A percentile compares a stretch with the other conserved stretches of the same genome.
Evolutionary conservation across 306 rosid genomes (phyloP).

Genomic region (Inga laurina): DNA sequence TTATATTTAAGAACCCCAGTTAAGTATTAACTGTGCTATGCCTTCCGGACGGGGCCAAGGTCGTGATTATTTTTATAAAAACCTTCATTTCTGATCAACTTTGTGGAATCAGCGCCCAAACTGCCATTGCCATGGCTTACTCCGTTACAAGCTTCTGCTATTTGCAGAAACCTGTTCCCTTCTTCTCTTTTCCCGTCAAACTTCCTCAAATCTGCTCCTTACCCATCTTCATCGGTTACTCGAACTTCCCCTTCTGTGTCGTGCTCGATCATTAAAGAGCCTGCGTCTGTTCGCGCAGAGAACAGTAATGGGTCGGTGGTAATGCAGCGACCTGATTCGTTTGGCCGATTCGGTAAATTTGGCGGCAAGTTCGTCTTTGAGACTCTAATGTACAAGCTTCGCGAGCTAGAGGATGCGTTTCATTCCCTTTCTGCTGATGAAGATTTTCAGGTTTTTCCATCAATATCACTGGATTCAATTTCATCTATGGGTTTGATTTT

Average conservation of each 20-base stretch:
- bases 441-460: constrained; percentile 64
- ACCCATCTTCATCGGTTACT: constrained; percentile 24
- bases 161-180: constrained; percentile 38
- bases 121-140: constrained; percentile 41
- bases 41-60: no score
- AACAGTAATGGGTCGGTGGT: constrained; percentile 33
- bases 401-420: constrained; percentile 85
- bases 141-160: constrained; percentile 29
- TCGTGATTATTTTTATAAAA: no score
- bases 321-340: constrained; percentile 76
- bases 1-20: no score
- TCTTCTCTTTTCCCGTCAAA: constrained; percentile 46
- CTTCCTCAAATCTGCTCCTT: constrained; percentile 34
- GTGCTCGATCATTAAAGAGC: constrained; percentile 55
- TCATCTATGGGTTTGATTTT: background rate
- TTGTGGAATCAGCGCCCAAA: constrained; percentile 10
- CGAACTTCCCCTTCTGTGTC: constrained; percentile 33
- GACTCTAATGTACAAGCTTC: constrained; percentile 83
- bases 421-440: constrained; percentile 64
- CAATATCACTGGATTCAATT: constrained; percentile 18
- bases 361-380: constrained; percentile 98
- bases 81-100: no score
- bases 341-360: constrained; percentile 83
- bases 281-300: constrained; percentile 35
- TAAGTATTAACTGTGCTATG: no score